Evolutionary conservation across 371 early-diverging fungal species (phyloP).

Genomic region (Apophysomyces elegans): DNA sequence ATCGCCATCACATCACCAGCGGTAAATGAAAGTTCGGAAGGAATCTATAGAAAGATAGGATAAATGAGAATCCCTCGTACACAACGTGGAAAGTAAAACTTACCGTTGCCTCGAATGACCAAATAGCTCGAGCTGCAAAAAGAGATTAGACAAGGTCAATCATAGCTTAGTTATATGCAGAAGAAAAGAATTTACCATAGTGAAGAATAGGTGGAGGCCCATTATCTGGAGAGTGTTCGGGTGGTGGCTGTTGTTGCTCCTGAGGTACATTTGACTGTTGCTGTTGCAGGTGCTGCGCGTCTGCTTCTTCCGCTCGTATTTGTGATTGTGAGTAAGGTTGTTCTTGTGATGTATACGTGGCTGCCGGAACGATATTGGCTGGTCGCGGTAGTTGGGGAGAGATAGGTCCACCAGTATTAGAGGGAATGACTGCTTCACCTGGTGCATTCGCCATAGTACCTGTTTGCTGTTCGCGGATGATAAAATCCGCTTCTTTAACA

Average conservation of each 20-base stretch:
- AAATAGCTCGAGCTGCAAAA: constrained; percentile 1
- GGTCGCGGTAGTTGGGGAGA: constrained; percentile 6
- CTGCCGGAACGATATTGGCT: neutral
- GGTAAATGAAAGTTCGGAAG: constrained; percentile 25
- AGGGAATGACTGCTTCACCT: neutral
- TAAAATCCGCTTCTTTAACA: constrained; percentile 16
- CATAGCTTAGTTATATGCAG: neutral
- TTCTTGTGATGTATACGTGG: neutral
- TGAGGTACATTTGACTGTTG: constrained; percentile 5
- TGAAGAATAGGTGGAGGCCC: constrained; percentile 13
- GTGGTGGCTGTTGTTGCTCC: constrained; percentile 13
- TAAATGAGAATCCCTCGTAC: neutral
- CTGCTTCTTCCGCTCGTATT: neutral
- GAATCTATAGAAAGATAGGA: constrained; percentile 12
- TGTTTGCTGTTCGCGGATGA: neutral
- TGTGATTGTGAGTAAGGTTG: neutral
- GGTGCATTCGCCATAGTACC: neutral
- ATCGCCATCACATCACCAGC: constrained; percentile 32
- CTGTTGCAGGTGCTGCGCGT: constrained; percentile 10
- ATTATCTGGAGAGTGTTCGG: neutral
- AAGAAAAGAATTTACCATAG: constrained; percentile 18
- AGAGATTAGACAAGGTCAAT: neutral
- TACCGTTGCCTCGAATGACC: constrained; percentile 6
- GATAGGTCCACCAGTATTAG: neutral
- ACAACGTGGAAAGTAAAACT: neutral